These are phyloP conservation scores for Geopyxis carbonaria DNA, from an alignment of 495 filamentous ascomycete genomes.

Conservation along the genomic window DNA sequence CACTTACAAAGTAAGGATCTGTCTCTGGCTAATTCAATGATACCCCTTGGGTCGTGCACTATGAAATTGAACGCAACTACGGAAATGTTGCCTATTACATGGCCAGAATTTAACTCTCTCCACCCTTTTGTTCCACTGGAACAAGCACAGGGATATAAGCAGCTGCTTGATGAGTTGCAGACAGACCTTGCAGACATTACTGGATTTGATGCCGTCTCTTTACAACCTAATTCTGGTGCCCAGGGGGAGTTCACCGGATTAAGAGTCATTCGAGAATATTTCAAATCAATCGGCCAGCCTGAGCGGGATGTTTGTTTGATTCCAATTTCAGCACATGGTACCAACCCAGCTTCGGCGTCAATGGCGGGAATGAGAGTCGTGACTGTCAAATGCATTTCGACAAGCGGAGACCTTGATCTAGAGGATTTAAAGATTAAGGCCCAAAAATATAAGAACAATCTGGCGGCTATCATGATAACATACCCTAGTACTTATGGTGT, in stretches of 20 bases:
- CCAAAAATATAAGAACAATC: constrained; percentile 64
- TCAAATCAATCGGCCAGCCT: constrained; percentile 41
- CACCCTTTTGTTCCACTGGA: constrained; percentile 62
- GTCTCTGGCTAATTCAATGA: constrained; percentile 95
- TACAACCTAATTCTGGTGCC: constrained; percentile 94
- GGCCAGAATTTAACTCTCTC: constrained; percentile 67
- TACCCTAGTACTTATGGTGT: constrained; percentile 96
- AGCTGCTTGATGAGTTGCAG: constrained; percentile 54
- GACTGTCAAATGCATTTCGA: constrained; percentile 75
- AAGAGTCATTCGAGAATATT: constrained; percentile 79
- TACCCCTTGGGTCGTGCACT: constrained; percentile 95
- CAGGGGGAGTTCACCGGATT: constrained; percentile 94
- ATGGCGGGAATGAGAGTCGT: constrained; percentile 98
- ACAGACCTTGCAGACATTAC: constrained; percentile 70
- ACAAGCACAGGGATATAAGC: constrained; percentile 49
- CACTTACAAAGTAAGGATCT: constrained; percentile 92
- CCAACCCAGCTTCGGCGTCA: constrained; percentile 88
- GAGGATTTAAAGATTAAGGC: constrained; percentile 74
- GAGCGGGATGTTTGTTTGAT: constrained; percentile 91
- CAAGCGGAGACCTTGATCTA: constrained; percentile 81
- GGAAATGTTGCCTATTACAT: constrained; percentile 81
- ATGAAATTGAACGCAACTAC: constrained; percentile 98
- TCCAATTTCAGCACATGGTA: constrained; percentile 90
- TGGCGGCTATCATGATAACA: constrained; percentile 95
- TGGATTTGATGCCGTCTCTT: constrained; percentile 72